phyloP scores from a whole-genome alignment of 768 basidiomycete genomes.

The Hygrophorus pudorinus region DNA sequence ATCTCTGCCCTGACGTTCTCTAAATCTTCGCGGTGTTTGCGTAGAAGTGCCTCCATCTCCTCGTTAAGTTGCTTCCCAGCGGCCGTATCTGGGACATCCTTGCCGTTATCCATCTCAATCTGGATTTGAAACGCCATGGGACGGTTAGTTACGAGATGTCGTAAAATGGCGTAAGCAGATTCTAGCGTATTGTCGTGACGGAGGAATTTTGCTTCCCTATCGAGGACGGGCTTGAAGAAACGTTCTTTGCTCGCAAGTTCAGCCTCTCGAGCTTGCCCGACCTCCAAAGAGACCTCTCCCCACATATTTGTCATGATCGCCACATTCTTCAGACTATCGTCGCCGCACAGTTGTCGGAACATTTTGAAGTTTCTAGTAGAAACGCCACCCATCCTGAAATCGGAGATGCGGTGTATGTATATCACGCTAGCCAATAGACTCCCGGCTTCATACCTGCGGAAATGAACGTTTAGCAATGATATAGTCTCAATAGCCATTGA shows the following conservation, averaged over 20 bases:
- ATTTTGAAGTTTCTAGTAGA: conserved; percentile 33
- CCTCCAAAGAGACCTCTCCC: conserved; percentile 25
- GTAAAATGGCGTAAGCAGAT: conserved; percentile 33
- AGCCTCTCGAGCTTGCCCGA: conserved; percentile 24
- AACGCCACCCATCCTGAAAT: conserved; percentile 30
- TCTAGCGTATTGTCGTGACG: conserved; percentile 25
- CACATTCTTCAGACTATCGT: conserved; percentile 31
- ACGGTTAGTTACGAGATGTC: conserved; percentile 27
- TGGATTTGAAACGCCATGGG: conserved; percentile 43
- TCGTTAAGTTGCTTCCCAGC: conserved; percentile 44
- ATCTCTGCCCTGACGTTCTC: conserved; percentile 35
- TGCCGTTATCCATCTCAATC: conserved; percentile 40
- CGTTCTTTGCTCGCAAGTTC: conserved; percentile 25
- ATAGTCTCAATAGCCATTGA: neutral
- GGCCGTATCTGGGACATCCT: conserved; percentile 38
- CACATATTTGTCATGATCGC: conserved; percentile 43
- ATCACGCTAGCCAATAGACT: conserved; percentile 30
- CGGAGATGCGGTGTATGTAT: conserved; percentile 34
- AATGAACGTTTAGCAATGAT: neutral
- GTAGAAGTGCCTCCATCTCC: conserved; percentile 37
- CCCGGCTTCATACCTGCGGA: conserved; percentile 4
- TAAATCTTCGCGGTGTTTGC: conserved; percentile 39
- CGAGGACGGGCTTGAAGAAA: conserved; percentile 35
- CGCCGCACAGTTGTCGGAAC: conserved; percentile 38
- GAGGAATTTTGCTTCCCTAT: conserved; percentile 28